Evolutionary conservation across 495 filamentous ascomycete genomes (phyloP).

Genomic region (Lindgomyces ingoldianus): DNA sequence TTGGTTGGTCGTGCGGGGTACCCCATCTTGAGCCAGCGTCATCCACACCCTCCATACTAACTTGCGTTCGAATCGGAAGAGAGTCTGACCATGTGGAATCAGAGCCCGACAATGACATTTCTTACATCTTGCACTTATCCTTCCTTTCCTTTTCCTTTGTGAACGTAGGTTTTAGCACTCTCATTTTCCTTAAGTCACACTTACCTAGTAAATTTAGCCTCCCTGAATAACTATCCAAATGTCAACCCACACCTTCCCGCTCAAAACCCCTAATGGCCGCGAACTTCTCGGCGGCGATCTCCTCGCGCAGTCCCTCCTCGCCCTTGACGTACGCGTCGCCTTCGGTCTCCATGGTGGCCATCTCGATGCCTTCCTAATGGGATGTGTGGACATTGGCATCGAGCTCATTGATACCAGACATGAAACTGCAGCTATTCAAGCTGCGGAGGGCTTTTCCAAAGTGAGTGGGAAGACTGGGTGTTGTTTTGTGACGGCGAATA

Average conservation of each 20-base stretch:
- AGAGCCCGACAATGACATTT: conserved; percentile 2
- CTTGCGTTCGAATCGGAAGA: no score
- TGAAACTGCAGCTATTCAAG: conserved; percentile 40
- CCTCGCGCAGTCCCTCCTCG: conserved; percentile 34
- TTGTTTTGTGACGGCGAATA: conserved; percentile 41
- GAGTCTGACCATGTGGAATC: no score
- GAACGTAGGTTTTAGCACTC: no score
- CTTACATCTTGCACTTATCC: neutral
- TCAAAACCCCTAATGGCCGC: conserved; percentile 21
- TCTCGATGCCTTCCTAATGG: conserved; percentile 40
- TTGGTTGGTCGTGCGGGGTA: conserved; percentile 1
- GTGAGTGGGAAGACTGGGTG: conserved; percentile 34
- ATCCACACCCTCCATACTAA: neutral
- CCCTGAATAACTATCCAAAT: no score
- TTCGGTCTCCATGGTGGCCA: conserved; percentile 42
- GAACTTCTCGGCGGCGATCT: conserved; percentile 39
- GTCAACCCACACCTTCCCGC: no score
- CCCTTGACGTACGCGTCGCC: conserved; percentile 35
- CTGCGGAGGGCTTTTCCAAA: conserved; percentile 39
- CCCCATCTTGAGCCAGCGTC: neutral
- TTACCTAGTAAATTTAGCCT: no score
- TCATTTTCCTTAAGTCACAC: neutral
- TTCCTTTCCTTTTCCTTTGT: neutral
- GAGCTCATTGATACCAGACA: conserved; percentile 39
- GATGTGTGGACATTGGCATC: conserved; percentile 38